These are phyloP conservation scores for Paramecium pentaurelia DNA, from an alignment of 73 alveolate genomes.

Conservation along the genomic window DNA sequence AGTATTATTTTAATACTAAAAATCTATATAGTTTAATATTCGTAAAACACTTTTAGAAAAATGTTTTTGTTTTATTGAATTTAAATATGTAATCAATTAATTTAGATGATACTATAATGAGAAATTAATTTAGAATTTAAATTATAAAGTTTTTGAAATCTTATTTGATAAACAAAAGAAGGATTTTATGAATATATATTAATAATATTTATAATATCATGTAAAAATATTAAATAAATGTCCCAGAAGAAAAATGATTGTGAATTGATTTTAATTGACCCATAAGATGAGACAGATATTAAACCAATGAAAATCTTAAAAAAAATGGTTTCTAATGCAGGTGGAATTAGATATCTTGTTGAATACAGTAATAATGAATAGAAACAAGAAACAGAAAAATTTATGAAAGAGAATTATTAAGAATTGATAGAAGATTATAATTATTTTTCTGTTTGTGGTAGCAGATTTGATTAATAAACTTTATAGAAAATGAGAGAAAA, in stretches of 20 bases:
- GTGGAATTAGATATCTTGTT: neutral
- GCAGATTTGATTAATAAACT: neutral
- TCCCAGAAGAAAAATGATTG: neutral
- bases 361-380: neutral
- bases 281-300: neutral
- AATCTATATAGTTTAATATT: too few relatives aligned
- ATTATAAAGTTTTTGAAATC: neutral
- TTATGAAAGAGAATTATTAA: neutral
- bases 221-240: neutral
- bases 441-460: constrained; percentile 1
- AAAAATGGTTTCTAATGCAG: neutral
- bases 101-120: neutral
- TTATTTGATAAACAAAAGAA: neutral
- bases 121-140: too few relatives aligned
- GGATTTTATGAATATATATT: neutral
- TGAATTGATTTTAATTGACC: neutral
- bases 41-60: too few relatives aligned
- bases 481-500: neutral
- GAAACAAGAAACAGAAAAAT: neutral
- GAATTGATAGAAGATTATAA: neutral
- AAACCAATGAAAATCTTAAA: neutral
- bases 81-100: too few relatives aligned
- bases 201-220: neutral
- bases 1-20: too few relatives aligned
- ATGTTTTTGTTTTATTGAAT: too few relatives aligned